phyloP scores from a whole-genome alignment of 2,329 filamentous ascomycete genomes.

The Scedosporium apiospermum region DNA sequence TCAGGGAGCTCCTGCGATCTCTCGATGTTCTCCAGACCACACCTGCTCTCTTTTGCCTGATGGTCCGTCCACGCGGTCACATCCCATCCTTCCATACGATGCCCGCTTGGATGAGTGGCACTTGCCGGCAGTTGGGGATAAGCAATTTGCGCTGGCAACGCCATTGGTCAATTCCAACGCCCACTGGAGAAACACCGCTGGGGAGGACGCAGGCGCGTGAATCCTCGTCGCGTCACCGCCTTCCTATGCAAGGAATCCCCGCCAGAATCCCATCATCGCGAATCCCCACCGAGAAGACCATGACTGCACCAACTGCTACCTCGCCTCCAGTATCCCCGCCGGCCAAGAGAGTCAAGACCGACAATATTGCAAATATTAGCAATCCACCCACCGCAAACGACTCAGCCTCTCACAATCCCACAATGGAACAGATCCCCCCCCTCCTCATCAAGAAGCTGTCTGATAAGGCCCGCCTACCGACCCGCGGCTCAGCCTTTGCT shows the following conservation, averaged over 20 bases:
- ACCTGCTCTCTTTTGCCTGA: neutral
- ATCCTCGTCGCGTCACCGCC: constrained; percentile 1
- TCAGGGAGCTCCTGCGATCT: too few species aligned
- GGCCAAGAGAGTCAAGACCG: constrained; percentile 69
- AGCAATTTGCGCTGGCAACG: neutral
- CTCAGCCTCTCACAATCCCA: constrained; percentile 14
- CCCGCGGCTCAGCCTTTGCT: constrained; percentile 77
- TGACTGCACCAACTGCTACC: constrained; percentile 4
- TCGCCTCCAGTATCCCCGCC: constrained; percentile 47
- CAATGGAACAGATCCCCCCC: constrained; percentile 28
- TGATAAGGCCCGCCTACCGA: constrained; percentile 69
- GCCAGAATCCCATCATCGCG: neutral
- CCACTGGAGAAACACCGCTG: neutral
- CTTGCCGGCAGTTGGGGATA: constrained; percentile 1
- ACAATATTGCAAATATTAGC: constrained; percentile 16
- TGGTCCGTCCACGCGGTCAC: too few species aligned
- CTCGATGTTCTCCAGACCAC: too few species aligned
- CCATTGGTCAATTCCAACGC: constrained; percentile 1
- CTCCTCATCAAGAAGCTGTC: constrained; percentile 85
- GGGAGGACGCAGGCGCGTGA: neutral
- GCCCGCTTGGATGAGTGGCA: neutral
- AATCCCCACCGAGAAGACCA: neutral
- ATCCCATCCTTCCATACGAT: too few species aligned
- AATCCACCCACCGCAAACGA: constrained; percentile 12
- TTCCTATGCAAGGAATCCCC: neutral